These are phyloP conservation scores for Hypoxylon trugodes DNA, from an alignment of 495 filamentous ascomycete genomes.

Conservation along the genomic window DNA sequence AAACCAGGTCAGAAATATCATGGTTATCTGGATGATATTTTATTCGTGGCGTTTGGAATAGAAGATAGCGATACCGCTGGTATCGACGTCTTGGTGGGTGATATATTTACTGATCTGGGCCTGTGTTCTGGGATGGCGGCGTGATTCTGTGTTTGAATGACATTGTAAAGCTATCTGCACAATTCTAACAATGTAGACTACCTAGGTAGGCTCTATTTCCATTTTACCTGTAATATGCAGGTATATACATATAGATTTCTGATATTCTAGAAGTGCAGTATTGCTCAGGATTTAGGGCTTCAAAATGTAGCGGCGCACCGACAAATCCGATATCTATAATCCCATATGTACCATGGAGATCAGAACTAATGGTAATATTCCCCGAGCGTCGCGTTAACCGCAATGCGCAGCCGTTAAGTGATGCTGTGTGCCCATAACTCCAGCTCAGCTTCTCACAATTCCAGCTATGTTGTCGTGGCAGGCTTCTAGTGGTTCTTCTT, in stretches of 20 bases:
- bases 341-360: too few species aligned
- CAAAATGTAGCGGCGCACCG: too few species aligned
- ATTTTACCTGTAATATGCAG: too few species aligned
- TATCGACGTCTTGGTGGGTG: constrained; percentile 57
- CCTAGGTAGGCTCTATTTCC: too few species aligned
- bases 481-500: background rate
- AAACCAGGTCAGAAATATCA: constrained; percentile 53
- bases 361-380: background rate
- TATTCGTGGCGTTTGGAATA: constrained; percentile 60
- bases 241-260: too few species aligned
- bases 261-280: too few species aligned
- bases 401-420: background rate
- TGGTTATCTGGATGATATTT: constrained; percentile 58
- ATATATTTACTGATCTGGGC: constrained; percentile 53
- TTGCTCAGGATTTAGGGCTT: too few species aligned
- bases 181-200: too few species aligned
- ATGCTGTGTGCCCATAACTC: background rate
- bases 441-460: background rate
- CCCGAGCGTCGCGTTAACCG: background rate
- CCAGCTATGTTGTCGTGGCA: constrained; percentile 1
- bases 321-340: too few species aligned
- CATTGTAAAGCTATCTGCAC: background rate
- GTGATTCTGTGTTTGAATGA: background rate
- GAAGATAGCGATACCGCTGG: constrained; percentile 55
- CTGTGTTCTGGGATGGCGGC: constrained; percentile 33